Percentiles rank a stretch among this genome's conserved stretches.
Conservation (phyloP, 441 rosid species). For the Lepidium campestre region DNA sequence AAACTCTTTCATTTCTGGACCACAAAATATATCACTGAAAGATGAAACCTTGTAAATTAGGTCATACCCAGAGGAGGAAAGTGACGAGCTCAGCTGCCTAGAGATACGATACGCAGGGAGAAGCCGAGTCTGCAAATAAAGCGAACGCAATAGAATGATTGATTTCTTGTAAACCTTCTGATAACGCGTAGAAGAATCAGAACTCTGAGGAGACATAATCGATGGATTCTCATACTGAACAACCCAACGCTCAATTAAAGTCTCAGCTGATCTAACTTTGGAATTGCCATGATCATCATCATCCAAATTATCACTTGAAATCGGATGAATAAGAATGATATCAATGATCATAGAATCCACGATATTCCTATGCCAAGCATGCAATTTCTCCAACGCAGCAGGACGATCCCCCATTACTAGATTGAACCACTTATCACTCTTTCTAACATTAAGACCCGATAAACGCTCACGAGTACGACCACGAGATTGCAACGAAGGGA, state of each 20-base stretch:
- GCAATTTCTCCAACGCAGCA: slow-evolving; percentile 55
- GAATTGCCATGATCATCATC: neutral
- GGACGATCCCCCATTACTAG: slow-evolving; percentile 83
- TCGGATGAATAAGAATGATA: slow-evolving; percentile 54
- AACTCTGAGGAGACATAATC: slow-evolving; percentile 34
- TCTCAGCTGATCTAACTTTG: slow-evolving; percentile 34
- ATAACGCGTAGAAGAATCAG: slow-evolving; percentile 45
- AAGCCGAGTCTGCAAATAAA: slow-evolving; percentile 66
- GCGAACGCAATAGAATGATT: slow-evolving; percentile 63
- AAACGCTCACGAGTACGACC: slow-evolving; percentile 30
- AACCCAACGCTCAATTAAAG: slow-evolving; percentile 84
- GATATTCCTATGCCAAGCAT: slow-evolving; percentile 67
- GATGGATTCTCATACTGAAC: slow-evolving; percentile 63
- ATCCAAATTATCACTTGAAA: slow-evolving; percentile 32
- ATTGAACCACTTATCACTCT: slow-evolving; percentile 91
- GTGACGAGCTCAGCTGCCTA: slow-evolving; percentile 57
- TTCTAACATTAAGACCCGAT: slow-evolving; percentile 42
- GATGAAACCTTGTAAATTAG: slow-evolving; percentile 80
- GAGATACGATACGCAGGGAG: slow-evolving; percentile 75
- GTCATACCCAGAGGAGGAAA: slow-evolving; percentile 53
- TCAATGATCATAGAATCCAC: slow-evolving; percentile 80
- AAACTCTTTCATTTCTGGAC: slow-evolving; percentile 59
- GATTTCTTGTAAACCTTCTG: slow-evolving; percentile 82
- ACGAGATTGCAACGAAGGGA: slow-evolving; percentile 60
- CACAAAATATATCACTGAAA: slow-evolving; percentile 59